Percentiles rank a stretch among this genome's conserved stretches.
phyloP scores from a whole-genome alignment of 1,139 yeast genomes.

The Yarrowia galli region DNA sequence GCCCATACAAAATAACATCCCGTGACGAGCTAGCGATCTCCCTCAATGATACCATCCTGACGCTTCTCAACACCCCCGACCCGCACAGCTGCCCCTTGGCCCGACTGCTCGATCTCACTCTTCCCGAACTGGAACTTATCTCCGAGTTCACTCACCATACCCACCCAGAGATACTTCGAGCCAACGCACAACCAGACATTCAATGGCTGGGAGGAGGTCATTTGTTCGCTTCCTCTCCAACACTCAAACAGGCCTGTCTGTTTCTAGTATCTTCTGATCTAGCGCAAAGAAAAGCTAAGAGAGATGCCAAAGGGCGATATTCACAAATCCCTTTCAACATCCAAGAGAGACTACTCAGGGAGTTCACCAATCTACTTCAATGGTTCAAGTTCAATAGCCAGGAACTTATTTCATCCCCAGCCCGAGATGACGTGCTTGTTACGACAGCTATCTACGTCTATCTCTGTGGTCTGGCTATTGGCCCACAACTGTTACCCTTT shows the following conservation, averaged over 20 bases:
- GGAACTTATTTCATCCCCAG: too few species aligned
- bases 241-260: constrained; percentile 5
- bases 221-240: not conserved
- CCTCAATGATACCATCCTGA: not conserved
- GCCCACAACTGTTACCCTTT: not conserved
- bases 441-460: not conserved
- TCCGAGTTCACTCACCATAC: constrained; percentile 3
- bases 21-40: too few species aligned
- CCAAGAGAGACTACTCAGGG: not conserved
- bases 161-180: not conserved
- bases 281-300: not conserved
- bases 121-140: not conserved
- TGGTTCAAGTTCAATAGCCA: constrained; percentile 9
- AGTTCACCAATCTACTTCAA: constrained; percentile 4
- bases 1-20: too few species aligned
- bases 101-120: not conserved
- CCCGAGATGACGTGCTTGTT: not conserved
- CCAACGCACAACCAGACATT: not conserved
- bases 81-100: not conserved
- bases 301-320: not conserved
- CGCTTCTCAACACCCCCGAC: not conserved
- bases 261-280: not conserved
- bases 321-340: not conserved
- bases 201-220: not conserved
- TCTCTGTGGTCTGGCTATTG: constrained; percentile 1